phyloP scores from a whole-genome alignment of 148 eudicot species.

The Nyssa sinensis region DNA sequence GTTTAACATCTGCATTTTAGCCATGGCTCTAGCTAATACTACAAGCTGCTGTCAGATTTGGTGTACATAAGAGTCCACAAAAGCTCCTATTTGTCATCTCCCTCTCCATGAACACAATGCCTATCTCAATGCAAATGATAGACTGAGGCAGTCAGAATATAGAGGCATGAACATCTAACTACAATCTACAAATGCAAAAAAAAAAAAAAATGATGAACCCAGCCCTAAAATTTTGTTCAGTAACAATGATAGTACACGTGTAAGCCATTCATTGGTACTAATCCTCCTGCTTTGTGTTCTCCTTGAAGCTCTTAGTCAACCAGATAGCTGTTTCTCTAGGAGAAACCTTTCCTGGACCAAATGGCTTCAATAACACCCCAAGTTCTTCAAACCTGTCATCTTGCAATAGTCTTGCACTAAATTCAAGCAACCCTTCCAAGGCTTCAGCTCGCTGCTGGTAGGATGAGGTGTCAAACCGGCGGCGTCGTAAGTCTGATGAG shows the following conservation, averaged over 20 bases:
- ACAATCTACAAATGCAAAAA: not conserved
- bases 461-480: conserved; percentile 72
- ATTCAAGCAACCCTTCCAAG: conserved; percentile 88
- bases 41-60: not conserved
- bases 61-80: not conserved
- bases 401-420: conserved; percentile 84
- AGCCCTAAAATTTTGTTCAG: not conserved
- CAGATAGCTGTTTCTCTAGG: conserved; percentile 98
- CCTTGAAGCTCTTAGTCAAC: conserved; percentile 90
- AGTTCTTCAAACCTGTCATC: conserved; percentile 84
- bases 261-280: conserved; percentile 20
- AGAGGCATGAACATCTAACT: not conserved
- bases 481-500: conserved; percentile 57
- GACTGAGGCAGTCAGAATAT: not conserved
- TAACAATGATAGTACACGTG: not conserved
- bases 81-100: not conserved
- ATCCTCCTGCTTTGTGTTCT: conserved; percentile 61
- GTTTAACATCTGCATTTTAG: not conserved
- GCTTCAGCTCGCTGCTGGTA: conserved; percentile 86
- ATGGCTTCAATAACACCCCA: conserved; percentile 77
- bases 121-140: conserved; percentile 5
- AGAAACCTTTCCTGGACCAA: conserved; percentile 90
- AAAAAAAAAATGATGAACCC: not conserved
- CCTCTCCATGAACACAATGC: not conserved
- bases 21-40: conserved; percentile 8